Percentiles rank a stretch among this genome's conserved stretches.
Conservation (phyloP, 805 yeast species). For the Groenewaldozyma tartarivorans region DNA sequence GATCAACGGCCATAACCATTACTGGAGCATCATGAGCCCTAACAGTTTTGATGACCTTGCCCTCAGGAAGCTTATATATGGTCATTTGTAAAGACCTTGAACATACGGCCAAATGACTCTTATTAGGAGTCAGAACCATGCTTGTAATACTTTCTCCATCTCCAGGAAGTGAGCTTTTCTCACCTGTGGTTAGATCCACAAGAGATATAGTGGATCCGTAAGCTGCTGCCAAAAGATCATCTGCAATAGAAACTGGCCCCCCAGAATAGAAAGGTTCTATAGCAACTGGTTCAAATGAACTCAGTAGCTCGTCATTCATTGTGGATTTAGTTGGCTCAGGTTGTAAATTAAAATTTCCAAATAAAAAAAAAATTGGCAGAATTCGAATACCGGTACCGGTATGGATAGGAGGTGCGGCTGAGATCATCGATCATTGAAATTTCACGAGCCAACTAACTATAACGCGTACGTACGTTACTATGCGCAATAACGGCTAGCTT, state of each 20-base stretch:
- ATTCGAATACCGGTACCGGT: too few species aligned
- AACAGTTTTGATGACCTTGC: conserved; percentile 23
- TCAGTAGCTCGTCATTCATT: conserved; percentile 20
- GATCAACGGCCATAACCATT: conserved; percentile 65
- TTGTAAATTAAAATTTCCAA: neutral
- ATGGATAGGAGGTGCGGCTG: too few species aligned
- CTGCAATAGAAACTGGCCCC: conserved; percentile 61
- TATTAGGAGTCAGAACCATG: conserved; percentile 69
- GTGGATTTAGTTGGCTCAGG: neutral
- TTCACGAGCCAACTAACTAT: too few species aligned
- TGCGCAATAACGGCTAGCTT: too few species aligned
- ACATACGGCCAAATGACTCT: conserved; percentile 54
- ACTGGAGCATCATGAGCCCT: conserved; percentile 61
- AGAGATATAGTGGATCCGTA: conserved; percentile 67
- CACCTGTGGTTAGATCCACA: conserved; percentile 51
- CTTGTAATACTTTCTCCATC: conserved; percentile 79
- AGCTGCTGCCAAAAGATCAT: conserved; percentile 66
- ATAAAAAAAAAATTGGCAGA: neutral
- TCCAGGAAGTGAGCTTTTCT: conserved; percentile 59
- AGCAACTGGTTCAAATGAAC: conserved; percentile 36
- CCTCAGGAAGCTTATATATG: conserved; percentile 41
- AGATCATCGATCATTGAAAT: too few species aligned
- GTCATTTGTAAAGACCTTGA: conserved; percentile 79
- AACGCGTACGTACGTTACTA: too few species aligned
- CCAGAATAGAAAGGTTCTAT: conserved; percentile 84